Evolutionary conservation across 164 flowering plant genomes (phyloP), one percentile per base, ranked within the genome.

Genomic region (Echeveria elegans): DNA sequence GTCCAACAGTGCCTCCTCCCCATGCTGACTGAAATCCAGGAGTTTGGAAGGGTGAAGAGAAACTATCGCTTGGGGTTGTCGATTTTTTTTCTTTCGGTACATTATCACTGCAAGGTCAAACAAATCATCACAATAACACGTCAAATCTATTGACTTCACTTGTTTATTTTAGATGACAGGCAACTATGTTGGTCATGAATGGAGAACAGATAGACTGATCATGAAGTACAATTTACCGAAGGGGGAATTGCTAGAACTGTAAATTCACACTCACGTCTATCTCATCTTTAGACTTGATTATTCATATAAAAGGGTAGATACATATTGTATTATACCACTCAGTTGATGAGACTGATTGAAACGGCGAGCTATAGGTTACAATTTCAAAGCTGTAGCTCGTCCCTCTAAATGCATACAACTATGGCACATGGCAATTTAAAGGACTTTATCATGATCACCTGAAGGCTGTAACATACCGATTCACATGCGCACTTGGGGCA

Each of bases 11-110:
- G 32, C 61, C 82, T 24, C 90, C 91, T 29, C 60, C 30, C 97
- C 97, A 92, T 11, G 96, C 75, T 79, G 94, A 66, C 68, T 87
- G 92, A 76, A 47, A 76, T 63, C 86, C 92, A 74, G 87, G 64
- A 66, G 86, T 81, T 66, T 82, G 89, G 31, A 77, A 75, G 2
- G 85, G 72, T 62, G 82, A 74, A 67, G 79, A 73, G 30, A 77
- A 36, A 36, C 64, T 77, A 73, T 84, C 88, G 70, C 70, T 75
- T 4, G 56, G 41, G 32, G 78, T n/a, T 14, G 77, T 74, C 38
- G 71, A 61, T 76, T 81, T 83, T 67, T 70, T 76, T 70, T 86
- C 96, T 19, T 65, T 60, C 15, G 72, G 30, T 6, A 76, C 73
- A 68, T 75, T 62, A 68, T 87, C 84, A 71, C 97, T 94, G 89